These are phyloP conservation scores for Cephalotrichum gorgonifer DNA, from an alignment of 2,329 filamentous ascomycete species.

Conservation along the genomic window DNA sequence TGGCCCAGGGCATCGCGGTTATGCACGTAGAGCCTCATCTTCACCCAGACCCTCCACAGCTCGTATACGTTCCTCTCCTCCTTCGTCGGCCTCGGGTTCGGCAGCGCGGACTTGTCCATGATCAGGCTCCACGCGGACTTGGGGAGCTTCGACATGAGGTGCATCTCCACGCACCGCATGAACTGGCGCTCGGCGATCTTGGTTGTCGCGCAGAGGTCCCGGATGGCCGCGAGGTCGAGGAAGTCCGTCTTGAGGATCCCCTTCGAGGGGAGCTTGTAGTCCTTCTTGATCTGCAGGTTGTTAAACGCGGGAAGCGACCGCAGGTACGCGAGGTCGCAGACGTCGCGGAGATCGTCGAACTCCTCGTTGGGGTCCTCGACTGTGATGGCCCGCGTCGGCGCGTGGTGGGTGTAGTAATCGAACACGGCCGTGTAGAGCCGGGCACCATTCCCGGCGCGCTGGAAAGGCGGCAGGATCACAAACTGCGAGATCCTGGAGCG, in stretches of 20 bases:
- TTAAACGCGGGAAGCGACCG: constrained; percentile 48
- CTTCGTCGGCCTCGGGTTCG: constrained; percentile 27
- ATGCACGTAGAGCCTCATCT: constrained; percentile 65
- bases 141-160: constrained; percentile 53
- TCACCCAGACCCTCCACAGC: constrained; percentile 66
- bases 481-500: constrained; percentile 89
- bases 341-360: constrained; percentile 71
- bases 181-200: constrained; percentile 77
- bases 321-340: constrained; percentile 60
- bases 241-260: constrained; percentile 25
- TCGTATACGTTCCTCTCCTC: constrained; percentile 52
- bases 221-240: constrained; percentile 44
- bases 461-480: constrained; percentile 78
- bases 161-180: constrained; percentile 63
- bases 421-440: constrained; percentile 77
- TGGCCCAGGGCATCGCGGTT: constrained; percentile 63
- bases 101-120: constrained; percentile 22
- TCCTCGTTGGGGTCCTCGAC: constrained; percentile 89
- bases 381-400: constrained; percentile 70
- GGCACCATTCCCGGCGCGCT: constrained; percentile 68
- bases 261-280: constrained; percentile 32
- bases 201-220: constrained; percentile 44
- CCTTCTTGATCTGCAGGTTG: constrained; percentile 42
- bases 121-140: constrained; percentile 43
- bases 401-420: constrained; percentile 52